Percentiles rank a stretch among this genome's conserved stretches.
Conservation (phyloP, 2,329 filamentous ascomycete species). For the Xylaria multiplex region DNA sequence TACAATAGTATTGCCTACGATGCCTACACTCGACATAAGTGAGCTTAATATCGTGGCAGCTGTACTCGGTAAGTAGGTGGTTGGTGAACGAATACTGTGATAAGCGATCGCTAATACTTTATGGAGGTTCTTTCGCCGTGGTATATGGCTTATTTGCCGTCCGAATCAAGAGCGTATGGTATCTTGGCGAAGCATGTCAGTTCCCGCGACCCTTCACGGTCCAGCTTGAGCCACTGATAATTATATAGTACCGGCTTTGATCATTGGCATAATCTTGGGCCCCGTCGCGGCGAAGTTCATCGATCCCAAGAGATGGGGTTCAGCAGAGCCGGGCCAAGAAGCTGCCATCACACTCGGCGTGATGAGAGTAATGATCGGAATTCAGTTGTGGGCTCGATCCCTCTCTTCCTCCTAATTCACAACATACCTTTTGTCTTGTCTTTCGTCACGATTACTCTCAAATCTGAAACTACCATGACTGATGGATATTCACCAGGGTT, state of each 20-base stretch:
- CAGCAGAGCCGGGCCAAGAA: constrained; percentile 48
- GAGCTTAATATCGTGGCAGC: constrained; percentile 64
- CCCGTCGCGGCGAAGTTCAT: constrained; percentile 65
- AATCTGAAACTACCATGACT: neutral
- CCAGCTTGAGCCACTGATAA: constrained; percentile 6
- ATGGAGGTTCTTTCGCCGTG: constrained; percentile 58
- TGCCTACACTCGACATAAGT: constrained; percentile 60
- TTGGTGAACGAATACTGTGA: neutral
- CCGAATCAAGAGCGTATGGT: constrained; percentile 64
- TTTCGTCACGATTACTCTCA: neutral
- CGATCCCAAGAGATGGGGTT: constrained; percentile 55
- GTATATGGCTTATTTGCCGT: constrained; percentile 62
- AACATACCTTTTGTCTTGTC: neutral
- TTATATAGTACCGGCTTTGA: constrained; percentile 62
- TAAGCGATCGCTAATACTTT: constrained; percentile 11
- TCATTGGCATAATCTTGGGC: constrained; percentile 64
- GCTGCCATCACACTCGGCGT: constrained; percentile 59
- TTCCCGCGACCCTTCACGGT: constrained; percentile 19
- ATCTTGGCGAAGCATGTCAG: constrained; percentile 64
- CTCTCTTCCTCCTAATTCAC: neutral
- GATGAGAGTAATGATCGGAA: constrained; percentile 68
- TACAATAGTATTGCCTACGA: constrained; percentile 39
- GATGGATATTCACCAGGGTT: constrained; percentile 46
- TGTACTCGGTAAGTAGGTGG: constrained; percentile 53
- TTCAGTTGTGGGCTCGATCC: constrained; percentile 59